Base-by-base conservation (phyloP, 2,329 filamentous ascomycete species). In the Fusarium guadeloupense region DNA sequence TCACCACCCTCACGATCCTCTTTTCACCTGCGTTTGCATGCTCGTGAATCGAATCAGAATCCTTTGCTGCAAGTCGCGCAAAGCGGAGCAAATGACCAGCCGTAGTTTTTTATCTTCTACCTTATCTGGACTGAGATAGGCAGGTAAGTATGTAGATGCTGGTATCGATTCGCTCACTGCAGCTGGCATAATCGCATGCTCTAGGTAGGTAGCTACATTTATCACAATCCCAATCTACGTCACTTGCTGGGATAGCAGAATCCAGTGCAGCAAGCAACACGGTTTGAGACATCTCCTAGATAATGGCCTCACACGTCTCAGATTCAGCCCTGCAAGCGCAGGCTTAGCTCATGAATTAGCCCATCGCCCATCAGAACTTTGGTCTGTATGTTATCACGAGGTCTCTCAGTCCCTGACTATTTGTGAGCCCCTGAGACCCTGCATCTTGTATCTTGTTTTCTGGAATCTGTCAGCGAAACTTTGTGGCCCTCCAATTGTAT, bases 11-110 rank as follows among this genome's bases (percentile, higher is more conserved):
- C 49, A 30, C 34, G 40, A 43, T 53, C 55, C 54, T 63, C 60
- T 60, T 61, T 59, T 55, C 48, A 52, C 57, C 50, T 64, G 21
- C 51, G 58, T 57, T 52, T 67, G 54, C 62, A 68, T 57, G 35
- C 41, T 52, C 48, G 41, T 49, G 54, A 62, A 66, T 48, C 65
- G 50, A 66, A 67, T 66, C 67, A 68, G 35, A 54, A 45, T 48
- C 47, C 17, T 41, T 50, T 54, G 40, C 67, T 69, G 57, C 55
- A 68, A 43, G 55, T 56, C 66, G 56, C 62, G 45, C 53, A 51
- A 59, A 53, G 43, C 52, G 47, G 55, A 61, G 54, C 51, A n/a
- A 59, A 34, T 49, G 50, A n/a, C n/a, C n/a, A n/a, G n/a, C n/a
- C n/a, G n/a, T n/a, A n/a, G 23, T 12, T 37, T 33, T 58, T 33